Evolutionary conservation across 1,139 yeast species (phyloP).

Genomic region (Yamadazyma trypodendri): DNA sequence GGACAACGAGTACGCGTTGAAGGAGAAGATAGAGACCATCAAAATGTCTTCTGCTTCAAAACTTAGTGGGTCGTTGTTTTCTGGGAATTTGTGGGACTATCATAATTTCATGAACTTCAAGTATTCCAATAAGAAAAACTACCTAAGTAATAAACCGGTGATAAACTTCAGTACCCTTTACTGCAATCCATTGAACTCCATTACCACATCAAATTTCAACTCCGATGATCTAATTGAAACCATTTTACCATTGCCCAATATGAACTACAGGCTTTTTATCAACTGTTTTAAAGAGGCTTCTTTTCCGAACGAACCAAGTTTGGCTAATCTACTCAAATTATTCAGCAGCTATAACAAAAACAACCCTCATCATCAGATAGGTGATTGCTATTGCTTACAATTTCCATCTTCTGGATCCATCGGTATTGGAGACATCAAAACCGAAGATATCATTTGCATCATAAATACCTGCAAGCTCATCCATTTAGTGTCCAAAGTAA

Average conservation of each 20-base stretch:
- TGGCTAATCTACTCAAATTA: constrained; percentile 33
- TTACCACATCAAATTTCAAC: constrained; percentile 30
- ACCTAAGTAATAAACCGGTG: constrained; percentile 8
- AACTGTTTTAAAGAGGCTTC: constrained; percentile 55
- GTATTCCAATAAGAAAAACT: constrained; percentile 19
- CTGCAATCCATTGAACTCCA: constrained; percentile 52
- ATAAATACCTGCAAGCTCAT: constrained; percentile 64
- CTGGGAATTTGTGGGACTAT: constrained; percentile 68
- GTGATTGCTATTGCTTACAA: constrained; percentile 44
- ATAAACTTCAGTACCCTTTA: constrained; percentile 32
- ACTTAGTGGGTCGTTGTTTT: constrained; percentile 60
- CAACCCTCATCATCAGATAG: constrained; percentile 16
- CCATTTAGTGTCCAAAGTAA: constrained; percentile 38
- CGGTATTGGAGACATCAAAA: constrained; percentile 67
- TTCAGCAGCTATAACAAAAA: constrained; percentile 19
- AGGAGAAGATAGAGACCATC: constrained; percentile 79
- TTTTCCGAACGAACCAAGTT: constrained; percentile 47
- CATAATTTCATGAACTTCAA: constrained; percentile 32
- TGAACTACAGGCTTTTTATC: constrained; percentile 39
- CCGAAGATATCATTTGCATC: constrained; percentile 54
- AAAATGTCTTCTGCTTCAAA: constrained; percentile 80
- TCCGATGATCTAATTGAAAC: constrained; percentile 20
- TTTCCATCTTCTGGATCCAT: constrained; percentile 87
- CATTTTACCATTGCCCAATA: constrained; percentile 32
- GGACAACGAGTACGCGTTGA: constrained; percentile 70